phyloP scores from a whole-genome alignment of 208 protist species.

The Trypanosoma grayi region DNA sequence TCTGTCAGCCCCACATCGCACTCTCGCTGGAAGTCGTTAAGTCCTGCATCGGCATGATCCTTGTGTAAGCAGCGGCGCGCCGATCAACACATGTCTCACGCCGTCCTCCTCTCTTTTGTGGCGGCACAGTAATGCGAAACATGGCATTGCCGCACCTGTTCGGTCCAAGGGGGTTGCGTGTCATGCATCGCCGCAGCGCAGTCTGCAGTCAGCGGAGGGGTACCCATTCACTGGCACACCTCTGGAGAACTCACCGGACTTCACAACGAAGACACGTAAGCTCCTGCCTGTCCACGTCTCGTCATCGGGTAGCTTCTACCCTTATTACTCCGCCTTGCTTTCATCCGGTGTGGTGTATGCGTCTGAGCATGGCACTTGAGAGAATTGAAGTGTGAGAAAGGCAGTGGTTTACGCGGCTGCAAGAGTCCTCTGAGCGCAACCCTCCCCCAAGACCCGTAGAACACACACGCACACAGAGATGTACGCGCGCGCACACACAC shows the following conservation, averaged over 20 bases:
- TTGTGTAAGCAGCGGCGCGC: constrained; percentile 87
- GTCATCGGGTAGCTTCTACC: too few species aligned
- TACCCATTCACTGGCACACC: constrained; percentile 86
- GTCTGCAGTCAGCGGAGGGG: constrained; percentile 52
- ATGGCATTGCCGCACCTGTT: constrained; percentile 85
- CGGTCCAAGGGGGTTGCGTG: constrained; percentile 40
- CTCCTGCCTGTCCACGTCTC: constrained; percentile 21
- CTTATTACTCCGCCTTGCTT: neutral
- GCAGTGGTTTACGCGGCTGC: too few species aligned
- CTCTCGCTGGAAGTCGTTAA: constrained; percentile 86
- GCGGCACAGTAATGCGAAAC: constrained; percentile 67
- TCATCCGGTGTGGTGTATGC: too few species aligned
- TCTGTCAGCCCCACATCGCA: constrained; percentile 33
- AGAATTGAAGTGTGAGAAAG: too few species aligned
- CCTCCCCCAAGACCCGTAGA: too few species aligned
- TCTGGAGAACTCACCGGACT: constrained; percentile 81
- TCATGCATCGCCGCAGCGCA: constrained; percentile 68
- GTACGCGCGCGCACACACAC: neutral
- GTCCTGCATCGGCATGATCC: constrained; percentile 86
- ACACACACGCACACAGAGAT: too few species aligned
- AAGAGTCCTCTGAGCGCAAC: too few species aligned
- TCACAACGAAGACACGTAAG: constrained; percentile 54
- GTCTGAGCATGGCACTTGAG: too few species aligned
- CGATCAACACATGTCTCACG: constrained; percentile 68
- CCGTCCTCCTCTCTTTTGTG: constrained; percentile 33